A percentile compares a stretch with the other conserved stretches of the same genome.
phyloP scores from a whole-genome alignment of 768 basidiomycete genomes.

The Calocybe indica region DNA sequence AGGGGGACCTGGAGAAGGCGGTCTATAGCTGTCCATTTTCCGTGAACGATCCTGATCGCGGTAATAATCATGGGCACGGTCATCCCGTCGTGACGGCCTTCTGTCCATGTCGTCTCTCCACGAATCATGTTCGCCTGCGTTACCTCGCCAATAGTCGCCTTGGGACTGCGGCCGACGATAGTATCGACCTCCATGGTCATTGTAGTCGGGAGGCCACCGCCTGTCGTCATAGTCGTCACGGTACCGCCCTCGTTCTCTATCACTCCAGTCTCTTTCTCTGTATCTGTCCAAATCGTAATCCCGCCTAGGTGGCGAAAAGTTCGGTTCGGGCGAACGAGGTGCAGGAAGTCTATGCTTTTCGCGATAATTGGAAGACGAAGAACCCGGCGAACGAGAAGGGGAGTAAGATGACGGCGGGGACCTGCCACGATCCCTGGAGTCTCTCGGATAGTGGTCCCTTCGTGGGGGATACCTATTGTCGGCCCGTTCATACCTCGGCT shows the following conservation, averaged over 20 bases:
- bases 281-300: conserved; percentile 25
- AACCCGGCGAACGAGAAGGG: conserved; percentile 28
- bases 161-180: conserved; percentile 19
- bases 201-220: conserved; percentile 9
- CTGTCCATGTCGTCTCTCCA: neutral
- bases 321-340: conserved; percentile 26
- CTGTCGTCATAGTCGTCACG: conserved; percentile 19
- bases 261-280: conserved; percentile 28
- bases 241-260: conserved; percentile 21
- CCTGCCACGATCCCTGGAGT: conserved; percentile 21
- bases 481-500: conserved; percentile 19
- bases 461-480: conserved; percentile 14
- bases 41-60: conserved; percentile 16
- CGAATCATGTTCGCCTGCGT: neutral
- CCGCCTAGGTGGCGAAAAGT: conserved; percentile 33
- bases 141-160: conserved; percentile 9
- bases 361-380: conserved; percentile 30
- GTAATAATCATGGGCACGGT: conserved; percentile 10
- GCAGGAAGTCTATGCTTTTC: conserved; percentile 34
- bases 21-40: conserved; percentile 15
- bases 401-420: conserved; percentile 21
- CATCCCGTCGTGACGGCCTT: neutral
- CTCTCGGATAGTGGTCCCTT: conserved; percentile 17
- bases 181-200: conserved; percentile 16
- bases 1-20: conserved; percentile 9